A percentile compares a stretch with the other conserved stretches of the same genome.
Conservation (phyloP, 1,139 yeast genomes). For the Spathaspora sp. region DNA sequence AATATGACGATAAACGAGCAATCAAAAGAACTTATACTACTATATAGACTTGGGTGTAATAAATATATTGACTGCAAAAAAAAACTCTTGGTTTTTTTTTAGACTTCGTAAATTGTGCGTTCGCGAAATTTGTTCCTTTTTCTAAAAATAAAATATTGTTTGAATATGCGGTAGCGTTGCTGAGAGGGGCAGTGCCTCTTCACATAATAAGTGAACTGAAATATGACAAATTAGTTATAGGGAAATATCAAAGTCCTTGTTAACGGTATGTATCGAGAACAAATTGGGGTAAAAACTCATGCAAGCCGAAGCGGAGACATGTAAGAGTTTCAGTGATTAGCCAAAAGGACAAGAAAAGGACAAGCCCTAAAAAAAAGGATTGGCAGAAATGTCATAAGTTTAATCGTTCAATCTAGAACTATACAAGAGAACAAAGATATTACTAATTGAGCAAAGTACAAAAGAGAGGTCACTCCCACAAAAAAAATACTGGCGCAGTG, state of each 20-base stretch:
- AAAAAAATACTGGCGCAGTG: not conserved
- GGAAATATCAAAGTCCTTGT: too few species aligned
- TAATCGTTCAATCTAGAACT: not conserved
- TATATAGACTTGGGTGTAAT: constrained; percentile 9
- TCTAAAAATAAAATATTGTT: not conserved
- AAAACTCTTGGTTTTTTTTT: not conserved
- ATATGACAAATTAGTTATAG: too few species aligned
- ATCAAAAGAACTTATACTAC: constrained; percentile 68
- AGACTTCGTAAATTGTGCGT: not conserved
- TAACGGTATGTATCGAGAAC: too few species aligned
- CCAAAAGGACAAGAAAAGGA: too few species aligned
- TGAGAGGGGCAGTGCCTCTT: too few species aligned
- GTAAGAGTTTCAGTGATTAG: too few species aligned
- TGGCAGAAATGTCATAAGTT: not conserved
- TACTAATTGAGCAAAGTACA: not conserved
- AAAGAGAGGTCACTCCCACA: not conserved
- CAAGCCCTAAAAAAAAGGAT: not conserved
- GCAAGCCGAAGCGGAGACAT: too few species aligned
- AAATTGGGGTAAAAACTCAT: too few species aligned
- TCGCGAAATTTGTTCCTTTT: not conserved
- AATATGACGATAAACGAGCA: constrained; percentile 52
- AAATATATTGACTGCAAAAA: not conserved
- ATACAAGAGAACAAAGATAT: not conserved
- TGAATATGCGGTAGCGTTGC: not conserved
- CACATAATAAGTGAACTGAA: too few species aligned